Evolutionary conservation across 2,329 filamentous ascomycete species (phyloP).

Genomic region (Monilinia fructigena): DNA sequence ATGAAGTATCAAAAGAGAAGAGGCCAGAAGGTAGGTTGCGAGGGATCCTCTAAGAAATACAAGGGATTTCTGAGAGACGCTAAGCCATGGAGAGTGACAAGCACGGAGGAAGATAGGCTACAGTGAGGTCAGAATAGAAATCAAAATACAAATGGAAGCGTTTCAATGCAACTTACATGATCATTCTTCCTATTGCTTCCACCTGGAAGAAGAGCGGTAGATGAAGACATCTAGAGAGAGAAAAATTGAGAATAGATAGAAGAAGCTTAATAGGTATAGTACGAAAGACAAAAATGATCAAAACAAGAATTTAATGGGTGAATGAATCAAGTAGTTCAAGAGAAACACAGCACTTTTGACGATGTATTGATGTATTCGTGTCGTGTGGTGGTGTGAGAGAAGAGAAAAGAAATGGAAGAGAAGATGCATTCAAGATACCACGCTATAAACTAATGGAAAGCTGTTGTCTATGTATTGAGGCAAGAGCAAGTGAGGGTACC

Average conservation of each 20-base stretch:
- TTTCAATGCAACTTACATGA: conserved; percentile 30
- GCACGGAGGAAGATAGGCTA: conserved; percentile 41
- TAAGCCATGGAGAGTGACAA: conserved; percentile 41
- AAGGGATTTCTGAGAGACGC: conserved; percentile 37
- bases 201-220: conserved; percentile 40
- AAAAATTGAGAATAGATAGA: conserved; percentile 4
- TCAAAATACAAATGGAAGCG: not conserved
- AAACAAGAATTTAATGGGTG: conserved; percentile 17
- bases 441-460: not conserved
- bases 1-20: conserved; percentile 32
- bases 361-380: not conserved
- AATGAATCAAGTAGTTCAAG: not conserved
- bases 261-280: conserved; percentile 15
- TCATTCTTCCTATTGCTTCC: conserved; percentile 32
- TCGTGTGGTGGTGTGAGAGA: conserved; percentile 10
- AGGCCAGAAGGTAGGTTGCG: conserved; percentile 33
- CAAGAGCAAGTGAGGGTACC: conserved; percentile 4
- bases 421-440: not conserved
- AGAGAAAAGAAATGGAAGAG: conserved; percentile 17
- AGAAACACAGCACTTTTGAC: conserved; percentile 13
- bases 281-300: conserved; percentile 19
- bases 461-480: not conserved
- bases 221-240: conserved; percentile 37
- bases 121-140: not conserved
- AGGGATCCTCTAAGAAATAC: conserved; percentile 33